Conservation (phyloP, 139 green algal species). For the Spirogloea muscicola region DNA sequence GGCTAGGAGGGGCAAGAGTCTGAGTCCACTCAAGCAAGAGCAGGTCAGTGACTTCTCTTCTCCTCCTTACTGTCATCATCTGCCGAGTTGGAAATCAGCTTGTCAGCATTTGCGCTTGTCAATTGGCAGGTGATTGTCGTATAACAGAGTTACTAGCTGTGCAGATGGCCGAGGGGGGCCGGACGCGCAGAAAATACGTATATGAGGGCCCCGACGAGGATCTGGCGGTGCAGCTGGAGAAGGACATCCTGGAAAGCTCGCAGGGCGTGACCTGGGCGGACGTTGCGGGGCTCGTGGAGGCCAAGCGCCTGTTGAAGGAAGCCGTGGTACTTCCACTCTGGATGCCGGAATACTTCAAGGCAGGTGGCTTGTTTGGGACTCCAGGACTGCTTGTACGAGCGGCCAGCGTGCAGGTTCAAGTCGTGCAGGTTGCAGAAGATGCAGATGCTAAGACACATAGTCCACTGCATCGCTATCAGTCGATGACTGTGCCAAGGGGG, state of each 20-base stretch:
- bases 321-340: slow-evolving; percentile 77
- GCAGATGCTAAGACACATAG: too few relatives aligned
- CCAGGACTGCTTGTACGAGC: background rate
- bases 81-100: background rate
- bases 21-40: background rate
- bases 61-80: background rate
- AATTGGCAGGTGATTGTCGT: background rate
- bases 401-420: background rate
- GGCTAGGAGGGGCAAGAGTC: too few relatives aligned
- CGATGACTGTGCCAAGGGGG: background rate
- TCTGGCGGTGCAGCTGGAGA: slow-evolving; percentile 65
- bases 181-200: slow-evolving; percentile 1
- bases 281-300: slow-evolving; percentile 74
- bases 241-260: slow-evolving; percentile 73
- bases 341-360: slow-evolving; percentile 86
- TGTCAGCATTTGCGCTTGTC: background rate
- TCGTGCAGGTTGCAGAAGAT: background rate
- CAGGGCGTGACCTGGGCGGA: slow-evolving; percentile 69
- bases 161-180: slow-evolving; percentile 1
- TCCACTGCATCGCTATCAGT: background rate
- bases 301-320: slow-evolving; percentile 88
- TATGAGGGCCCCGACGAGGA: slow-evolving; percentile 70
- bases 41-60: background rate
- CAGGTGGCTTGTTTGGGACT: background rate
- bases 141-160: background rate